A percentile compares a stretch with the other conserved stretches of the same genome.
These are phyloP conservation scores for Secale cereale DNA, from an alignment of 176 grass and related monocot genomes.

Conservation along the genomic window DNA sequence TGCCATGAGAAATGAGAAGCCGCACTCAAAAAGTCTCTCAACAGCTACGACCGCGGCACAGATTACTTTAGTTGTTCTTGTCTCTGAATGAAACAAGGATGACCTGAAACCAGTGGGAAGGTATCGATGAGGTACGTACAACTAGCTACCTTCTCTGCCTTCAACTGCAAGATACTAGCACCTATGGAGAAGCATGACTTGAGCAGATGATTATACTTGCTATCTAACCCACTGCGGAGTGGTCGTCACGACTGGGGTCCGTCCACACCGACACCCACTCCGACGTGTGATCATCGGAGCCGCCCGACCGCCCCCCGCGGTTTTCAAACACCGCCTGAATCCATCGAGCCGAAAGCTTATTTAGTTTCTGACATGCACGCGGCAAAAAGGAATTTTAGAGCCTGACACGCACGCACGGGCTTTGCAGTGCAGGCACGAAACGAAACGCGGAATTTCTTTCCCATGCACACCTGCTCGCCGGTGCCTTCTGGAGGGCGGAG, in stretches of 20 bases:
- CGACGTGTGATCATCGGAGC: constrained; percentile 12
- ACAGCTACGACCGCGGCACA: neutral
- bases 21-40: too few relatives aligned
- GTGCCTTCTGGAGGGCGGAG: too few relatives aligned
- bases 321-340: too few relatives aligned
- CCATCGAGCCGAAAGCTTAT: too few relatives aligned
- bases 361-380: too few relatives aligned
- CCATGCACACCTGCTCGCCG: neutral
- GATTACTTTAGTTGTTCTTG: neutral
- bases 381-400: too few relatives aligned
- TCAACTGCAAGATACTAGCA: neutral
- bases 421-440: too few relatives aligned
- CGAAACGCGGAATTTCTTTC: neutral
- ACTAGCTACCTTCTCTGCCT: neutral
- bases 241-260: constrained; percentile 21
- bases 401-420: too few relatives aligned
- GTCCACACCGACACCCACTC: neutral
- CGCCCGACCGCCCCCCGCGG: neutral
- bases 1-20: too few relatives aligned
- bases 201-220: neutral
- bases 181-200: constrained; percentile 29
- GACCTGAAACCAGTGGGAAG: neutral
- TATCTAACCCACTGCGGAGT: neutral
- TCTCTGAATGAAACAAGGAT: neutral
- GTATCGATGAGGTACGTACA: neutral